Percentiles rank a stretch among this genome's conserved stretches.
These are phyloP conservation scores for Lecanosticta acicola DNA, from an alignment of 2,329 filamentous ascomycete genomes.

Conservation along the genomic window DNA sequence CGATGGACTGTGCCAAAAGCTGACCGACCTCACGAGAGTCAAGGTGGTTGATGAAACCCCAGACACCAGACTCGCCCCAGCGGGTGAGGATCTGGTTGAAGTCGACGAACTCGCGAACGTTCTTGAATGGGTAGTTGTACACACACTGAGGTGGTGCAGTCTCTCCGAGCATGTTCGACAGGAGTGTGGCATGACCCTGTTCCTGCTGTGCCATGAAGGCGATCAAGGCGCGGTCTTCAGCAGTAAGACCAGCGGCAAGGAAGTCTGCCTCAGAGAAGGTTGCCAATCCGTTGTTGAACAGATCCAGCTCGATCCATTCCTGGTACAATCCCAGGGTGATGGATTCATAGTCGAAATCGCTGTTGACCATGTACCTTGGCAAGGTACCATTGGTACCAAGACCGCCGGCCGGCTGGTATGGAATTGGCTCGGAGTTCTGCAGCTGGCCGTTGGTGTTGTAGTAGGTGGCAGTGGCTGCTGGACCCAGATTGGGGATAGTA, in stretches of 20 bases:
- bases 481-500: slow-evolving; percentile 53
- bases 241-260: slow-evolving; percentile 58
- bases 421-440: slow-evolving; percentile 61
- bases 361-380: slow-evolving; percentile 70
- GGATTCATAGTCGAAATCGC: slow-evolving; percentile 79
- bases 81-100: slow-evolving; percentile 82
- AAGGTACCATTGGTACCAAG: slow-evolving; percentile 70
- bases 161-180: slow-evolving; percentile 71
- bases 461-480: slow-evolving; percentile 57
- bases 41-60: slow-evolving; percentile 73
- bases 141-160: slow-evolving; percentile 67
- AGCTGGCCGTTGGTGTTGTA: slow-evolving; percentile 69
- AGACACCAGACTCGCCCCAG: slow-evolving; percentile 72
- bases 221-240: slow-evolving; percentile 65
- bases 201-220: slow-evolving; percentile 75
- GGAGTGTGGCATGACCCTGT: slow-evolving; percentile 67
- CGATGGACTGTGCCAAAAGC: slow-evolving; percentile 68
- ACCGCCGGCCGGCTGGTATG: slow-evolving; percentile 65
- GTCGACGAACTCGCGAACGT: slow-evolving; percentile 71
- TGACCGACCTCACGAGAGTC: slow-evolving; percentile 69
- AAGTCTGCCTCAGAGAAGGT: slow-evolving; percentile 67
- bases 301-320: slow-evolving; percentile 78
- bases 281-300: slow-evolving; percentile 71
- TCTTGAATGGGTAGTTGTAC: slow-evolving; percentile 75
- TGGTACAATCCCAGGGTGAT: slow-evolving; percentile 70